These are phyloP conservation scores for Protomyces macrosporus DNA, from an alignment of 1,139 yeast genomes.

Conservation along the genomic window DNA sequence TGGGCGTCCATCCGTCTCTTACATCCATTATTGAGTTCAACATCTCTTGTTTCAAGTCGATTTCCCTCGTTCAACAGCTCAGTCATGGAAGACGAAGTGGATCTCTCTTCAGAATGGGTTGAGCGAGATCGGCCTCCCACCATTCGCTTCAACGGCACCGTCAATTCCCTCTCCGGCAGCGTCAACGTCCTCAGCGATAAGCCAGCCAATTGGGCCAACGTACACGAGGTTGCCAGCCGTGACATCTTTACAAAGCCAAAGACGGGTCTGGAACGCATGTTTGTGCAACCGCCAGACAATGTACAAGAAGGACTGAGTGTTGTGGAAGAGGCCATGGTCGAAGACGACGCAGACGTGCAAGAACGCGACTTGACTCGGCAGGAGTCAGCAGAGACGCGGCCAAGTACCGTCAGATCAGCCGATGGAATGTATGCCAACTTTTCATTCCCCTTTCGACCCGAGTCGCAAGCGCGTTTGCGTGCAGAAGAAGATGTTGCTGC, in stretches of 20 bases:
- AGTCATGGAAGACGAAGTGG: background rate
- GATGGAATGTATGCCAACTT: constrained; percentile 18
- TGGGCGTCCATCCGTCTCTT: no score
- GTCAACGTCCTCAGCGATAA: constrained; percentile 14
- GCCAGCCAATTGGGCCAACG: constrained; percentile 13
- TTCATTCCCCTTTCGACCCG: constrained; percentile 8
- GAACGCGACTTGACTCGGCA: background rate
- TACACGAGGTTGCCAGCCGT: background rate
- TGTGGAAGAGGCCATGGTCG: constrained; percentile 6
- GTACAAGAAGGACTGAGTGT: constrained; percentile 5
- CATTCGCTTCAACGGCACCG: background rate
- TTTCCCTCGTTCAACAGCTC: background rate
- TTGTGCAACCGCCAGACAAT: background rate
- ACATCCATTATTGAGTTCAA: background rate
- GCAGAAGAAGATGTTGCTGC: background rate
- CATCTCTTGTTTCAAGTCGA: background rate
- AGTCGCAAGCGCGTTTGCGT: background rate
- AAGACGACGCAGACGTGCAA: background rate
- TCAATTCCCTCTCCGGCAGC: constrained; percentile 18
- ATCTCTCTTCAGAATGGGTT: constrained; percentile 19
- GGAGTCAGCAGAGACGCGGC: background rate
- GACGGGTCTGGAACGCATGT: constrained; percentile 7
- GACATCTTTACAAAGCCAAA: constrained; percentile 19
- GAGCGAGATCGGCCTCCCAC: constrained; percentile 24
- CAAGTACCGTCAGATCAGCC: constrained; percentile 4